Evolutionary conservation across 371 early-diverging fungal genomes (phyloP).

Genomic region (Fennellomyces sp.): DNA sequence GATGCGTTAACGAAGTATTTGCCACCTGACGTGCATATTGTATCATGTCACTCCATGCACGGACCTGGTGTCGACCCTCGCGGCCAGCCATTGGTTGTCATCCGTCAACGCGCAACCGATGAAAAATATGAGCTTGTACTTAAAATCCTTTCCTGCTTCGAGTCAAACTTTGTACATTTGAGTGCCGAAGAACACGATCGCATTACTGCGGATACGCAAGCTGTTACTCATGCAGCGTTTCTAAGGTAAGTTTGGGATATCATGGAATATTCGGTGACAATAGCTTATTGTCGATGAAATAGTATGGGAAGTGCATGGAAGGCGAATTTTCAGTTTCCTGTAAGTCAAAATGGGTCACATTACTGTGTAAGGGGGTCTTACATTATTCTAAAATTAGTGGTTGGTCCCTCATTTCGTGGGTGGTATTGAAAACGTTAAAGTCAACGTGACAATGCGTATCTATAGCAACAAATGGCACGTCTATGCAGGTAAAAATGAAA

Average conservation of each 20-base stretch:
- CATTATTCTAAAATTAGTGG: constrained; percentile 59
- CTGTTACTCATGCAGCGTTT: constrained; percentile 95
- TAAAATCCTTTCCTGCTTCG: constrained; percentile 70
- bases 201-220: constrained; percentile 97
- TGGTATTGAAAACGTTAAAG: constrained; percentile 96
- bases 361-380: neutral
- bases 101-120: constrained; percentile 73
- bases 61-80: constrained; percentile 88
- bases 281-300: neutral
- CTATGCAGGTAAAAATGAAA: constrained; percentile 72
- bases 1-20: constrained; percentile 84
- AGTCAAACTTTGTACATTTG: constrained; percentile 81
- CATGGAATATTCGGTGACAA: neutral
- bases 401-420: constrained; percentile 84
- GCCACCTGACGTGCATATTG: constrained; percentile 88
- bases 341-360: constrained; percentile 32
- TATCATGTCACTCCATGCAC: constrained; percentile 95
- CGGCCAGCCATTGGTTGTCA: constrained; percentile 88
- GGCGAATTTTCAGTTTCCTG: constrained; percentile 77
- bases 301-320: constrained; percentile 97
- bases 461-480: constrained; percentile 97
- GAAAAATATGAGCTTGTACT: constrained; percentile 64
- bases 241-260: constrained; percentile 51
- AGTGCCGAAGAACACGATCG: constrained; percentile 87
- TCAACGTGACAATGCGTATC: constrained; percentile 89